Conservation (phyloP, 176 grass and related monocot genomes). For the Carex myosuroides region DNA sequence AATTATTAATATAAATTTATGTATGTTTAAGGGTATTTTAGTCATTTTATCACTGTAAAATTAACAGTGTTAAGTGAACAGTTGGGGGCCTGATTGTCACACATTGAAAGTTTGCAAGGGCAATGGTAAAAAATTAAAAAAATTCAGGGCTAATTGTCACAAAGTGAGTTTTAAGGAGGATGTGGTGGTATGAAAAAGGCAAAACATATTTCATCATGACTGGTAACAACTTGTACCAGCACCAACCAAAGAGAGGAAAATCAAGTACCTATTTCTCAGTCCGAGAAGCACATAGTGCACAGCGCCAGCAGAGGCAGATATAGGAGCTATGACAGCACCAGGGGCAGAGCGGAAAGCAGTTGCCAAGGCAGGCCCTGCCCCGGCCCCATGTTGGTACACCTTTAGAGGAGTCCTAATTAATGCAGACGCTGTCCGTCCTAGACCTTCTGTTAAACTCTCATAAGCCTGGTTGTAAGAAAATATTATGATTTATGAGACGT, state of each 20-base stretch:
- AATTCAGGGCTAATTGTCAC: not conserved
- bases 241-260: not conserved
- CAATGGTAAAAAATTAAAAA: no score
- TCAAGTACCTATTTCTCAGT: slow-evolving; percentile 67
- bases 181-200: not conserved
- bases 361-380: slow-evolving; percentile 62
- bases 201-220: not conserved
- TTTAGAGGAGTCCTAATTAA: slow-evolving; percentile 77
- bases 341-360: slow-evolving; percentile 76
- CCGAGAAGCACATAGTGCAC: slow-evolving; percentile 74
- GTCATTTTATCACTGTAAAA: not conserved
- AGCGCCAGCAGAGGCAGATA: slow-evolving; percentile 75
- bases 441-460: slow-evolving; percentile 83
- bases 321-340: slow-evolving; percentile 85
- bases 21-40: not conserved
- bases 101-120: not conserved
- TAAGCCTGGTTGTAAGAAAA: slow-evolving; percentile 52
- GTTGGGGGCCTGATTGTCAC: not conserved
- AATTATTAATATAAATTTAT: not conserved
- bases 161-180: not conserved
- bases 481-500: slow-evolving; percentile 4
- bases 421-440: slow-evolving; percentile 73
- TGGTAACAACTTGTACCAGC: not conserved
- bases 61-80: not conserved
- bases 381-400: slow-evolving; percentile 85